Evolutionary conservation across 1,284 basidiomycete genomes (phyloP), one percentile per base, ranked within the genome.

Genomic region (Moniliella sp.): DNA sequence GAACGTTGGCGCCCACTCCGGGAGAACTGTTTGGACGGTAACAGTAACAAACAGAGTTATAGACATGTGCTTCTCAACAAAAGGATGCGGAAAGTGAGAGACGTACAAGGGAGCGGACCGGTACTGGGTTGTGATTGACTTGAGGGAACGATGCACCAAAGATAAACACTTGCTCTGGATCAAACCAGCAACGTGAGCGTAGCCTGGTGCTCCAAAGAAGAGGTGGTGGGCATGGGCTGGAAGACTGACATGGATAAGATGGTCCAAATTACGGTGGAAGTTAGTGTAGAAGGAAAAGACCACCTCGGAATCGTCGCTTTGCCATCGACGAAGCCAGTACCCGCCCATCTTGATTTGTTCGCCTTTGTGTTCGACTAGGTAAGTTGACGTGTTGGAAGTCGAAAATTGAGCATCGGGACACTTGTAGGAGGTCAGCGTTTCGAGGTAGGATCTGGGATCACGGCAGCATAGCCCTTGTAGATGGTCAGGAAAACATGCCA

Each of bases 291-390:
- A 55, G 37, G 43, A 46, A 36, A 55, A 55, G 43, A 55, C 52
- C 34, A 55, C 43, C 36, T 55, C 51, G 23, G 51, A 55, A 26
- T 55, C 51, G 30, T 55, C 51, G 32, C 49, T 52, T 35, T 55
- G 51, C 51, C 51, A 55, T 33, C 51, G 39, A 14, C 51, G 43
- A 7, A 55, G 45, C 51, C 51, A 55, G 32, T 55, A 52, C 28
- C 51, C 51, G 2, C 47, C 42, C 51, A 55, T 55, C 33, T 55
- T 49, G 3, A 55, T 49, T 33, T 55, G 47, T n/a, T 52, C 46
- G 27, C 46, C 45, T 10, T 45, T 41, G 35, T 55, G 51, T n/a
- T 49, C 34, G 1, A 55, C 49, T 27, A 55, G 32, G 38, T 33
- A 55, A 8, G 47, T n/a, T n/a, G n/a, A n/a, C n/a, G n/a, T n/a